These are phyloP conservation scores for Pistacia vera DNA, from an alignment of 345 rosid species.

Conservation along the genomic window DNA sequence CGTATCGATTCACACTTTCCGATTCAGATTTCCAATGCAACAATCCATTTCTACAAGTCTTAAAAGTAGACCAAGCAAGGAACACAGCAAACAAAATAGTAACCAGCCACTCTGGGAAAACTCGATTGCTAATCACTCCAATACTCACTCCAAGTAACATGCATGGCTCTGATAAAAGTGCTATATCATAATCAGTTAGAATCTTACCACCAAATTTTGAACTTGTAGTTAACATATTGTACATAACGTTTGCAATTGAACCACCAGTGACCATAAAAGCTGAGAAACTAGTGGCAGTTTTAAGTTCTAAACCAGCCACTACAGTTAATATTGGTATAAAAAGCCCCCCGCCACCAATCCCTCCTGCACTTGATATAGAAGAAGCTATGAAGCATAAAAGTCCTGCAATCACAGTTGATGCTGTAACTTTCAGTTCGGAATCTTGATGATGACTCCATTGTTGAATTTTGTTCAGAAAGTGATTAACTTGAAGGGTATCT, in stretches of 20 bases:
- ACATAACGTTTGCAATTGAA: conserved; percentile 71
- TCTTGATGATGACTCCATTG: conserved; percentile 43
- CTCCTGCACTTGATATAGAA: conserved; percentile 89
- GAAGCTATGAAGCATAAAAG: conserved; percentile 67
- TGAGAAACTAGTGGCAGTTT: conserved; percentile 77
- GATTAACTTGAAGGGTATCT: conserved; percentile 10
- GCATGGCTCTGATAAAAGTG: conserved; percentile 79
- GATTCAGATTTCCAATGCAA: conserved; percentile 67
- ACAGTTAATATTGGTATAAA: conserved; percentile 77
- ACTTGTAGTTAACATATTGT: conserved; percentile 41
- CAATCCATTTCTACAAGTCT: conserved; percentile 72
- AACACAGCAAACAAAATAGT: conserved; percentile 69
- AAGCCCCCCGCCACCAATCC: conserved; percentile 90
- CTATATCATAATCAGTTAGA: conserved; percentile 69
- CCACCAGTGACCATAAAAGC: conserved; percentile 97
- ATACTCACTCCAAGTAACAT: conserved; percentile 87
- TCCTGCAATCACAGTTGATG: conserved; percentile 50
- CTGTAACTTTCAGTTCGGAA: conserved; percentile 34
- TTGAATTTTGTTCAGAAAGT: conserved; percentile 26
- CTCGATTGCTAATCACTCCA: conserved; percentile 75
- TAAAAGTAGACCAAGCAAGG: conserved; percentile 75
- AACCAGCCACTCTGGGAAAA: conserved; percentile 88
- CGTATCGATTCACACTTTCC: conserved; percentile 35
- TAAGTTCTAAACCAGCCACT: conserved; percentile 72
- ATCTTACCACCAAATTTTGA: conserved; percentile 44